A percentile compares a stretch with the other conserved stretches of the same genome.
phyloP scores from a whole-genome alignment of 1,284 basidiomycete species.

The Stygiomarasmius scandens region DNA sequence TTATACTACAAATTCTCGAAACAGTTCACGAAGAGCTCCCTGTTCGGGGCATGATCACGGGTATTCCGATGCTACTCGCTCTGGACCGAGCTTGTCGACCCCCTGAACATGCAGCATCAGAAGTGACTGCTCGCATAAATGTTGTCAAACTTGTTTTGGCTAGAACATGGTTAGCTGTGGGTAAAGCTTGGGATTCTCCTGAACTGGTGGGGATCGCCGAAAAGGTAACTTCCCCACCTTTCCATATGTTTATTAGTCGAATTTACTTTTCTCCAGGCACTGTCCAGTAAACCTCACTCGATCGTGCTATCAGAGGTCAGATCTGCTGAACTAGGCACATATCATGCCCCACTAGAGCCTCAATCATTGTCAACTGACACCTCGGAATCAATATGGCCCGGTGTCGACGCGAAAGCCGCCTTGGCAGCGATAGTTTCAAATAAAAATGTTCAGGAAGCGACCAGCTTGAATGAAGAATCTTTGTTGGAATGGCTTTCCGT shows the following conservation, averaged over 20 bases:
- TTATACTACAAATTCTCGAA: slow-evolving; percentile 72
- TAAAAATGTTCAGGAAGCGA: slow-evolving; percentile 59
- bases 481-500: slow-evolving; percentile 56
- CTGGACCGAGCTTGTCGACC: slow-evolving; percentile 61
- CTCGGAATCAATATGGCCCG: slow-evolving; percentile 26
- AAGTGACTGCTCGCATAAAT: slow-evolving; percentile 49
- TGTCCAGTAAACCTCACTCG: slow-evolving; percentile 33
- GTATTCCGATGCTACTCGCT: slow-evolving; percentile 85
- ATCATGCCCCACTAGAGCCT: slow-evolving; percentile 38
- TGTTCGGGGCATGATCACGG: slow-evolving; percentile 71
- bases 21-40: slow-evolving; percentile 74
- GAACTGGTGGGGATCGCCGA: slow-evolving; percentile 59
- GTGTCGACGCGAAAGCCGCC: slow-evolving; percentile 59
- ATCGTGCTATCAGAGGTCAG: slow-evolving; percentile 33
- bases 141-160: slow-evolving; percentile 69
- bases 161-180: slow-evolving; percentile 70
- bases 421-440: slow-evolving; percentile 55
- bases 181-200: slow-evolving; percentile 68
- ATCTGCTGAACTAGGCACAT: slow-evolving; percentile 32
- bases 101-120: slow-evolving; percentile 43
- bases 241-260: not conserved
- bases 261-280: slow-evolving; percentile 33
- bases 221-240: slow-evolving; percentile 45
- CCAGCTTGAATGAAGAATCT: slow-evolving; percentile 59
- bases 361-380: slow-evolving; percentile 34